These are phyloP conservation scores for Thelephora aurantiotincta DNA, from an alignment of 768 basidiomycete species.

Conservation along the genomic window DNA sequence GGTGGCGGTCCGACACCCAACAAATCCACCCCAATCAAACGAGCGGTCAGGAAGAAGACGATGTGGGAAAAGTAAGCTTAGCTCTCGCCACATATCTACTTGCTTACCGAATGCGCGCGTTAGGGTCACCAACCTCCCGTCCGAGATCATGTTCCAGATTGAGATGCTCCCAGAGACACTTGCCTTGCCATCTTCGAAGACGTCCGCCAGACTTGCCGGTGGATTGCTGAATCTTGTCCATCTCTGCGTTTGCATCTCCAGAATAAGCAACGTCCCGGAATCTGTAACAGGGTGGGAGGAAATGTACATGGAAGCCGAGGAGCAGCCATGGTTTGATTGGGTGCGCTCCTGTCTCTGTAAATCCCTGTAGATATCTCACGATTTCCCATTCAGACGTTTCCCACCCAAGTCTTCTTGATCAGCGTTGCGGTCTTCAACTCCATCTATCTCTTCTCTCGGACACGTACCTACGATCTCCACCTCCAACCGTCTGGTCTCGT, in stretches of 20 bases:
- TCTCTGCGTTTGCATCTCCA: slow-evolving; percentile 46
- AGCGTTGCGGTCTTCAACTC: slow-evolving; percentile 40
- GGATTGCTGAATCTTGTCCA: slow-evolving; percentile 53
- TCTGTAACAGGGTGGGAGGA: slow-evolving; percentile 71
- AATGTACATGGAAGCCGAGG: slow-evolving; percentile 53
- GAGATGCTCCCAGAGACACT: slow-evolving; percentile 72
- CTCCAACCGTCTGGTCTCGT: slow-evolving; percentile 43
- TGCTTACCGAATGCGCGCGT: slow-evolving; percentile 2
- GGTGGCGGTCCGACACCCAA: slow-evolving; percentile 16
- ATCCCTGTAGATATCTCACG: slow-evolving; percentile 1
- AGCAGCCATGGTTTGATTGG: slow-evolving; percentile 69
- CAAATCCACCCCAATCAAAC: slow-evolving; percentile 29
- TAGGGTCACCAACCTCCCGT: slow-evolving; percentile 55
- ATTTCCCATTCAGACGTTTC: slow-evolving; percentile 37
- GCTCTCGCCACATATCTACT: neutral
- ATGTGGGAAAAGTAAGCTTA: slow-evolving; percentile 41
- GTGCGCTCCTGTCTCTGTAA: slow-evolving; percentile 21
- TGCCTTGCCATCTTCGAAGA: slow-evolving; percentile 53
- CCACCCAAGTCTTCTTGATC: slow-evolving; percentile 43
- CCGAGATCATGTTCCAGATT: slow-evolving; percentile 63
- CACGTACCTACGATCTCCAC: slow-evolving; percentile 54
- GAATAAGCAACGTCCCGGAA: slow-evolving; percentile 40
- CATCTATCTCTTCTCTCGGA: slow-evolving; percentile 57
- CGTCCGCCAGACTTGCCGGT: slow-evolving; percentile 53
- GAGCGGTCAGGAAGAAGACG: slow-evolving; percentile 49